These are phyloP conservation scores for Umbelopsis vinacea DNA, from an alignment of 192 early-diverging fungal genomes.

Conservation along the genomic window DNA sequence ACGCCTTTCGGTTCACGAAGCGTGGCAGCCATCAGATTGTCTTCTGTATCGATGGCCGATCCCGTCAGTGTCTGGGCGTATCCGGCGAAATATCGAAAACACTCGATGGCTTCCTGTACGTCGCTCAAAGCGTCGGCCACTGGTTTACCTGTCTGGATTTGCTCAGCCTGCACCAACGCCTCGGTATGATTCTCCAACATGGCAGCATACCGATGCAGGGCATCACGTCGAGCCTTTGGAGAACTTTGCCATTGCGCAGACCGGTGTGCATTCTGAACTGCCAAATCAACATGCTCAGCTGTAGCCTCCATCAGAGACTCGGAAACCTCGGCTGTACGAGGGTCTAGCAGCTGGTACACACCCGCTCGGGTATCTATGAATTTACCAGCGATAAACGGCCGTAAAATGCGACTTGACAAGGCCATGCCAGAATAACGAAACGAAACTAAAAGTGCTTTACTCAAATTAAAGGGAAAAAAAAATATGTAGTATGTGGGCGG, in stretches of 20 bases:
- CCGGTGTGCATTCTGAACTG: neutral
- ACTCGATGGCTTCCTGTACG: constrained; percentile 56
- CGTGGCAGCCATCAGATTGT: constrained; percentile 46
- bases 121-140: constrained; percentile 51
- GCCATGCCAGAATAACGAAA: neutral
- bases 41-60: constrained; percentile 41
- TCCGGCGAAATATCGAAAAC: constrained; percentile 78
- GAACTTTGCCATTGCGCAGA: neutral
- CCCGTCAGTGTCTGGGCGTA: constrained; percentile 61
- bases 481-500: neutral
- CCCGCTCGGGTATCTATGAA: neutral
- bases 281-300: constrained; percentile 17
- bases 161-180: constrained; percentile 51
- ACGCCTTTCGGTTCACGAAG: constrained; percentile 67
- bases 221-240: constrained; percentile 44
- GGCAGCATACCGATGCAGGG: constrained; percentile 46
- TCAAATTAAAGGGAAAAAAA: neutral
- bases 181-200: constrained; percentile 43
- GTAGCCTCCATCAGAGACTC: constrained; percentile 20
- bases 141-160: constrained; percentile 58
- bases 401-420: neutral
- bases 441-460: neutral
- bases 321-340: neutral
- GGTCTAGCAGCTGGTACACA: constrained; percentile 7
- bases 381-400: constrained; percentile 11